Percentiles rank a stretch among this genome's conserved stretches.
Conservation (phyloP, 345 rosid genomes). For the Aurinia saxatilis region DNA sequence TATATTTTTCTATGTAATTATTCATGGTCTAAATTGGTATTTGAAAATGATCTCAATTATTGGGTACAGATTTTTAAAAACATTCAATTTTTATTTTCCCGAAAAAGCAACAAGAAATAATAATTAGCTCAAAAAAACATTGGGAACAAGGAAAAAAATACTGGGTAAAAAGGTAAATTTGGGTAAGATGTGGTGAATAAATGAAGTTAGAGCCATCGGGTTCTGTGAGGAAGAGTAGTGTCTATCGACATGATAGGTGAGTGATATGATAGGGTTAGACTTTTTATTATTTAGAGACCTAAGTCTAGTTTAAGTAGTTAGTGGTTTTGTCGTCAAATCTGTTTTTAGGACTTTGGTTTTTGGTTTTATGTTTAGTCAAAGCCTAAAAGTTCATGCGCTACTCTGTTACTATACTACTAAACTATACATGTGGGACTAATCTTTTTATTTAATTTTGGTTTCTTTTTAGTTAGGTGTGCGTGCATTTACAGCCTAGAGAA, state of each 20-base stretch:
- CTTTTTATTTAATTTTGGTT: neutral
- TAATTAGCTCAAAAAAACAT: slow-evolving; percentile 17
- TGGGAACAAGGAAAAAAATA: slow-evolving; percentile 16
- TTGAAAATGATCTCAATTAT: slow-evolving; percentile 10
- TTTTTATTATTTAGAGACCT: too few relatives aligned
- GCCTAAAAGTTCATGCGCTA: slow-evolving; percentile 28
- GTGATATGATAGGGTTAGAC: slow-evolving; percentile 17
- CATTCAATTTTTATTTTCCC: neutral
- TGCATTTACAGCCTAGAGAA: slow-evolving; percentile 15
- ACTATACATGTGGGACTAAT: slow-evolving; percentile 1
- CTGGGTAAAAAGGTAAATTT: slow-evolving; percentile 25
- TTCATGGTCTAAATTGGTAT: too few relatives aligned
- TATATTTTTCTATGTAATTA: too few relatives aligned
- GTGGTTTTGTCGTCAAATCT: slow-evolving; percentile 21
- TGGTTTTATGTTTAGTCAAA: slow-evolving; percentile 21
- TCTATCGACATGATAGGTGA: slow-evolving; percentile 24
- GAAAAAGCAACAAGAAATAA: slow-evolving; percentile 1
- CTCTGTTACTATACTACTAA: slow-evolving; percentile 4
- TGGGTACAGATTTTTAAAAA: neutral
- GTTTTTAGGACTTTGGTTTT: slow-evolving; percentile 13
- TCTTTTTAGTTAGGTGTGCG: slow-evolving; percentile 10
- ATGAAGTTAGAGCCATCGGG: slow-evolving; percentile 8
- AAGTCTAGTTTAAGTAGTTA: too few relatives aligned
- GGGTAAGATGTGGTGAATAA: slow-evolving; percentile 29
- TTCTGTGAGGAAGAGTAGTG: slow-evolving; percentile 5